Conservation (phyloP, 148 eudicot species). For the Arctostaphylos glauca region DNA sequence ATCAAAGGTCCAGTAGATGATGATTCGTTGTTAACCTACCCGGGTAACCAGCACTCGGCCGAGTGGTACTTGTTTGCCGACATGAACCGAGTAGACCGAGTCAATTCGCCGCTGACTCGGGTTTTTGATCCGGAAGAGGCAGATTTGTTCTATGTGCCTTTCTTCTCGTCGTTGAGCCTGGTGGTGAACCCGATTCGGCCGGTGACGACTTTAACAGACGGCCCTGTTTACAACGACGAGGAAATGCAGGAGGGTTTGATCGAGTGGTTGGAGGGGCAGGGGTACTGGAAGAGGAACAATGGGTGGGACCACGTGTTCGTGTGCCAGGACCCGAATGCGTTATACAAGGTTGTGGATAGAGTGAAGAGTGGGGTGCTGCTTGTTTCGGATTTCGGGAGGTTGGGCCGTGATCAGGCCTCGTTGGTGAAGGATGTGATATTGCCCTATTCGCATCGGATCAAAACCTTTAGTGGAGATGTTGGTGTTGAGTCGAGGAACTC, state of each 20-base stretch:
- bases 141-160: constrained; percentile 87
- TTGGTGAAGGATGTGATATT: constrained; percentile 85
- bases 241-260: constrained; percentile 79
- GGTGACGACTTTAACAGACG: constrained; percentile 5
- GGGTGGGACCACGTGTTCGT: constrained; percentile 96
- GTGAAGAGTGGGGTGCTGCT: constrained; percentile 74
- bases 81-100: constrained; percentile 35
- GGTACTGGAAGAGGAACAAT: constrained; percentile 87
- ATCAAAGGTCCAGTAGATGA: constrained; percentile 22
- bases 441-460: constrained; percentile 90
- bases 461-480: constrained; percentile 58
- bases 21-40: constrained; percentile 51
- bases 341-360: constrained; percentile 75
- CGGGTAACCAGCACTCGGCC: constrained; percentile 87
- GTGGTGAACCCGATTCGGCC: constrained; percentile 63
- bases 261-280: constrained; percentile 76
- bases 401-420: constrained; percentile 68
- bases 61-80: constrained; percentile 85
- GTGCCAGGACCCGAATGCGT: constrained; percentile 92
- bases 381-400: constrained; percentile 96
- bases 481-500: constrained; percentile 72
- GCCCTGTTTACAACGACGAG: constrained; percentile 59
- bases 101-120: constrained; percentile 46
- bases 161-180: constrained; percentile 85
- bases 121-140: constrained; percentile 78